Evolutionary conservation across 768 basidiomycete species (phyloP).

Genomic region (Stropharia rugosoannulata): DNA sequence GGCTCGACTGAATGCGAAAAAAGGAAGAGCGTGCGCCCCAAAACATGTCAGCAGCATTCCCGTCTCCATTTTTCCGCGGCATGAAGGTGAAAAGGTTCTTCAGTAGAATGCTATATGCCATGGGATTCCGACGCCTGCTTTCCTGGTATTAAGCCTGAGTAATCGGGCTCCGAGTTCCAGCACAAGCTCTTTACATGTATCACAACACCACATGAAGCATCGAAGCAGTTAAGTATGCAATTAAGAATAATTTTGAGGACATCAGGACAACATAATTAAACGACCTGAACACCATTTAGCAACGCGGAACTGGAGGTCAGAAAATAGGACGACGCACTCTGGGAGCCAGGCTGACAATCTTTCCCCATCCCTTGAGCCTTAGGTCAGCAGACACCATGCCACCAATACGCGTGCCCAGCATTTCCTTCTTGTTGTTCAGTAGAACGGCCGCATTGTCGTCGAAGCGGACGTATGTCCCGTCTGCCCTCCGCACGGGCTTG

Average conservation of each 20-base stretch:
- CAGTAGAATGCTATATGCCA: no score
- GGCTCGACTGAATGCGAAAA: no score
- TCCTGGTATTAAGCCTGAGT: not conserved
- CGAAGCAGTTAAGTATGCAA: not conserved
- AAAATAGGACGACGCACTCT: conserved; percentile 54
- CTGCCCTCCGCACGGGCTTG: conserved; percentile 81
- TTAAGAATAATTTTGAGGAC: not conserved
- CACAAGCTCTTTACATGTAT: not conserved
- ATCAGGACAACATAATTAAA: conserved; percentile 12
- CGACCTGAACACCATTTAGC: conserved; percentile 14
- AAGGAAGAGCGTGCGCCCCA: no score
- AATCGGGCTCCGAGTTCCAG: not conserved
- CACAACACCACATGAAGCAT: not conserved
- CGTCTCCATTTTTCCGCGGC: no score
- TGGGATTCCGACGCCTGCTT: not conserved
- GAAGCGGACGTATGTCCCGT: conserved; percentile 85
- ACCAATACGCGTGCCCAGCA: conserved; percentile 93
- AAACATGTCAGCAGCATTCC: no score
- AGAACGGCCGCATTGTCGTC: conserved; percentile 97
- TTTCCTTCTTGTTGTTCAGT: conserved; percentile 93
- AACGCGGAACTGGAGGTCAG: not conserved
- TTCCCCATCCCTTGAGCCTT: conserved; percentile 91
- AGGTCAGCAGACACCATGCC: conserved; percentile 92
- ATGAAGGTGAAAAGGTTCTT: no score
- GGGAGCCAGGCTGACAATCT: conserved; percentile 89